Evolutionary conservation across 2,329 filamentous ascomycete species (phyloP).

Genomic region (Pseudohalonectria lignicola): DNA sequence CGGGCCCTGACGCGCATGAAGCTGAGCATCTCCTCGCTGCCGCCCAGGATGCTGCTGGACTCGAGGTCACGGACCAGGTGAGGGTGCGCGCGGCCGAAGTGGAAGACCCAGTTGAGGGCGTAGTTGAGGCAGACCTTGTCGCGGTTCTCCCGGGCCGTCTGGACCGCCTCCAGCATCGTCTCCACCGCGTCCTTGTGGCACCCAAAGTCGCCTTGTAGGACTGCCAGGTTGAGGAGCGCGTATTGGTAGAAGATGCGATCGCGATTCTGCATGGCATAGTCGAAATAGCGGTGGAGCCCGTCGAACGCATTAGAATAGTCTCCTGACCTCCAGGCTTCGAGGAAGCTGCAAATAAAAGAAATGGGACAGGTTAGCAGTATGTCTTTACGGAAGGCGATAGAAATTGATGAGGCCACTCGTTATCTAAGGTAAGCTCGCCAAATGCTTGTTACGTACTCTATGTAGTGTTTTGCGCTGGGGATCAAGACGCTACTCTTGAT

Average conservation of each 20-base stretch:
- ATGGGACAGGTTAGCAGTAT: too few species aligned
- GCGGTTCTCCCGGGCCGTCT: conserved; percentile 86
- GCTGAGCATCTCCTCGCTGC: conserved; percentile 68
- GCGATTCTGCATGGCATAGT: conserved; percentile 82
- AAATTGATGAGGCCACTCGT: too few species aligned
- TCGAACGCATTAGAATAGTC: conserved; percentile 89
- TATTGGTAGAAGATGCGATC: conserved; percentile 89
- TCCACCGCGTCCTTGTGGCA: conserved; percentile 83
- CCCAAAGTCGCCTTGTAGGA: conserved; percentile 90
- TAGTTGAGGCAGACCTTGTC: conserved; percentile 92
- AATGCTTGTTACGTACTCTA: too few species aligned
- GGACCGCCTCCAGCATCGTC: conserved; percentile 89
- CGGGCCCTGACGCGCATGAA: conserved; percentile 81
- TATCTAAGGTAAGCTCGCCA: too few species aligned
- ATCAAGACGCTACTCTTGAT: too few species aligned
- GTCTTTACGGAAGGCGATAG: too few species aligned
- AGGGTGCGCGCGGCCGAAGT: conserved; percentile 76
- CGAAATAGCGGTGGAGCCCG: conserved; percentile 86
- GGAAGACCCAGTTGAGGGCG: conserved; percentile 89
- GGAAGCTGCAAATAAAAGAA: conserved; percentile 59
- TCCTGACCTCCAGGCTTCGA: conserved; percentile 85
- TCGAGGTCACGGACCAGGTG: conserved; percentile 54
- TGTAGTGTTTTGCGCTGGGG: too few species aligned
- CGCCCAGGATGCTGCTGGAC: conserved; percentile 57
- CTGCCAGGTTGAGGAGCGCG: conserved; percentile 83